Percentiles rank a stretch among this genome's conserved stretches.
phyloP scores from a whole-genome alignment of 2,329 filamentous ascomycete species.

The Xylaria sp. region DNA sequence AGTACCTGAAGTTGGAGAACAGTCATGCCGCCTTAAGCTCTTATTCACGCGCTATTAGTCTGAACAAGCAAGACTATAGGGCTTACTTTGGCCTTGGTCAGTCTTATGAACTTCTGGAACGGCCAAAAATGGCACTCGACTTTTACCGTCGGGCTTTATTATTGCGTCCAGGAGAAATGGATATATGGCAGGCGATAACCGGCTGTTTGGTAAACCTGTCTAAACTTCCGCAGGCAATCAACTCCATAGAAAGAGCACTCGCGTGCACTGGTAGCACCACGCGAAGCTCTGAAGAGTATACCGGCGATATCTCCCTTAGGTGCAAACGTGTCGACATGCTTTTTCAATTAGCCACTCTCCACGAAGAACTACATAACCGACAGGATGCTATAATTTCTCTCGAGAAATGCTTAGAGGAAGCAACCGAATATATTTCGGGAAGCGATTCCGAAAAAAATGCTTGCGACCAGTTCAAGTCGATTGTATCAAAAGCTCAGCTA shows the following conservation, averaged over 20 bases:
- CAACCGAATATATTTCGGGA: not conserved
- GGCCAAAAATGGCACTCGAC: not conserved
- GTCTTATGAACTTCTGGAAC: not conserved
- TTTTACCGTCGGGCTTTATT: not conserved
- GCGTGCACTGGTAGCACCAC: not conserved
- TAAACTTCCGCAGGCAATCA: conserved; percentile 5
- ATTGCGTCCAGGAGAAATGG: conserved; percentile 11
- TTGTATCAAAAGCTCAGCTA: conserved; percentile 7
- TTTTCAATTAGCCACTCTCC: conserved; percentile 6
- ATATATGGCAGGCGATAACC: conserved; percentile 4
- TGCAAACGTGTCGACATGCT: conserved; percentile 1
- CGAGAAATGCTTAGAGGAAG: conserved; percentile 18
- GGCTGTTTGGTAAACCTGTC: conserved; percentile 4
- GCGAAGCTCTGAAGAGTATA: not conserved
- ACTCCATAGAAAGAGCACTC: conserved; percentile 1
- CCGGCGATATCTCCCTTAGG: conserved; percentile 1
- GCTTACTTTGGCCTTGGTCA: conserved; percentile 15
- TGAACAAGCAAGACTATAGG: conserved; percentile 13
- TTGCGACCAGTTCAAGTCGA: not conserved
- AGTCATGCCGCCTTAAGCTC: conserved; percentile 8
- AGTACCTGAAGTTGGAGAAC: conserved; percentile 19
- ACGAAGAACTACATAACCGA: conserved; percentile 3
- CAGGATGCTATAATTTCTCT: conserved; percentile 2
- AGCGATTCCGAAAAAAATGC: not conserved
- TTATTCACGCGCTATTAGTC: conserved; percentile 4